Evolutionary conservation across 139 green algal genomes (phyloP), one percentile per base, ranked within the genome.

Genomic region (Chlamydomonas schloesseri): DNA sequence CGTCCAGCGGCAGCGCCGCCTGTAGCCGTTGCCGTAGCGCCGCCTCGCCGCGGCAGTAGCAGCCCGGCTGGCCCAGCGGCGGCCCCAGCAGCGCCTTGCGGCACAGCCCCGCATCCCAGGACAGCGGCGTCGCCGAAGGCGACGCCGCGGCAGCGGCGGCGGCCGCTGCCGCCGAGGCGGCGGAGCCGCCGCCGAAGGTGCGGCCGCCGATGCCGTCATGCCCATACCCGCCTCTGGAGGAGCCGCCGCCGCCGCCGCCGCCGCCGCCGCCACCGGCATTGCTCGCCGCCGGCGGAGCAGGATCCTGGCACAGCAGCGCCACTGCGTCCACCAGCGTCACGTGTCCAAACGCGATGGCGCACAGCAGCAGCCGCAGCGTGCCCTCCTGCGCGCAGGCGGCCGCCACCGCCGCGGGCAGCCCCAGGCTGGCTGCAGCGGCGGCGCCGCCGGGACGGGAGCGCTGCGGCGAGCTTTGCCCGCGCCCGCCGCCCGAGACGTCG

Each of bases 11-110:
- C 26, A 87, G 70, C 10, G 14, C 34, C 0, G 62, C 55, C 69
- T 87, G 81, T 23, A 85, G 68, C 47, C 79, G 46, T 10, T 21
- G 69, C 15, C 79, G 79, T 31, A 77, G 47, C 20, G 65, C 65
- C 2, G 67, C 79, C 69, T 85, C 79, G 8, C 53, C 81, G 8
- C 65, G 67, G 69, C 81, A 87, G 69, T 64, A 79, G 53, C 42
- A 71, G 18, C 69, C 81, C 0, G 69, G 42, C 13, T 47, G 69
- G 17, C 69, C 81, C 26, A 57, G 69, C 24, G 81, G 69, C 6
- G 69, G 81, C 0, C 81, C 81, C 53, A 87, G 69, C 53, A 87
- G 81, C 23, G 69, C 69, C 14, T 36, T 3, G 3, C 81, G 81
- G 55, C 81, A 87, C 29, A 55, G 69, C 2, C 33, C 14, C 34